Evolutionary conservation across 306 rosid species (phyloP).

Genomic region (Quercus gilva): DNA sequence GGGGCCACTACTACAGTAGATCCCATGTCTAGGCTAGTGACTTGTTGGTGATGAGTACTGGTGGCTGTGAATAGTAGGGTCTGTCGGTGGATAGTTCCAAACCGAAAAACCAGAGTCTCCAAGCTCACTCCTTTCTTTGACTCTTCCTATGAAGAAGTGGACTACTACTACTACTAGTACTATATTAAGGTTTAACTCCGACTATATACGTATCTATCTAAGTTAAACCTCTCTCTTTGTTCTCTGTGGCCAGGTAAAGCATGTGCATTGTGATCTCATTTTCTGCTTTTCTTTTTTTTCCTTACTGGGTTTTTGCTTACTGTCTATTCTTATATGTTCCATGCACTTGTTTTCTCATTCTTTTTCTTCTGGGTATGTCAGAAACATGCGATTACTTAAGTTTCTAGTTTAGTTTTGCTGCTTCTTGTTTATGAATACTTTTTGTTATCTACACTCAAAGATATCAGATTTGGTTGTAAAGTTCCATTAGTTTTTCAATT

Average conservation of each 20-base stretch:
- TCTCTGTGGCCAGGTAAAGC: not conserved
- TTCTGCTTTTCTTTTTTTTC: not conserved
- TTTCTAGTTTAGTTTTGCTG: not conserved
- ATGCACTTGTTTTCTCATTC: not conserved
- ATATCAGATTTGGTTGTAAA: conserved; percentile 11
- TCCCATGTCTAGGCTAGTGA: too few species aligned
- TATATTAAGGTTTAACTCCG: too few species aligned
- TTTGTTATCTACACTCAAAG: not conserved
- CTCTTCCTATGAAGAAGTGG: too few species aligned
- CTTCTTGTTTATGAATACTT: not conserved
- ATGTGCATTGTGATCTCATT: not conserved
- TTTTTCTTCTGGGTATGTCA: not conserved
- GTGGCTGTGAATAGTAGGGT: too few species aligned
- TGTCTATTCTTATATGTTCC: not conserved
- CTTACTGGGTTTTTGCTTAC: not conserved
- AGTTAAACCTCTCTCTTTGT: not conserved
- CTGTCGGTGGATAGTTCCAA: too few species aligned
- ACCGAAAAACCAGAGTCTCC: too few species aligned
- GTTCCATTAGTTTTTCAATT: not conserved
- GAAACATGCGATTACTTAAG: not conserved
- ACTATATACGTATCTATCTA: too few species aligned
- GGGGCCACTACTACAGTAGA: too few species aligned
- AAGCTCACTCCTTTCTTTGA: too few species aligned
- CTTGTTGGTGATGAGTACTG: too few species aligned
- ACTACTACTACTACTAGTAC: too few species aligned